Conservation (phyloP, 1,139 yeast genomes). For the Suhomyces chickasaworum region DNA sequence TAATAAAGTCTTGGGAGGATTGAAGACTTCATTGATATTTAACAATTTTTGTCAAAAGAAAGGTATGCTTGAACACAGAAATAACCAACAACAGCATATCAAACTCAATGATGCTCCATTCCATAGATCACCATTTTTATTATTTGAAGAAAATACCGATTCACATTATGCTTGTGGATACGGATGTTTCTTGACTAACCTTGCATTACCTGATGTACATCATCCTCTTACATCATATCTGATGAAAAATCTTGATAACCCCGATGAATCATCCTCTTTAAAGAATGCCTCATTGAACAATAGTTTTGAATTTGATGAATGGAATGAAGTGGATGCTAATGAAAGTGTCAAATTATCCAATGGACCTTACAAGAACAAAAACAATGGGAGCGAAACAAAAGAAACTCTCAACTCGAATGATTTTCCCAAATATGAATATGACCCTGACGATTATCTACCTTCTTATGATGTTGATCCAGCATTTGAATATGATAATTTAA, state of each 20-base stretch:
- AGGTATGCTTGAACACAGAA: conserved; percentile 48
- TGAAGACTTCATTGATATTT: conserved; percentile 58
- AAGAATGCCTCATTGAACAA: conserved; percentile 11
- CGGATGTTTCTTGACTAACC: conserved; percentile 60
- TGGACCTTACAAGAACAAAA: background rate
- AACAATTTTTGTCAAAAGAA: conserved; percentile 63
- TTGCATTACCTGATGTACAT: conserved; percentile 66
- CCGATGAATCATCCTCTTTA: background rate
- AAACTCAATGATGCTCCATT: conserved; percentile 78
- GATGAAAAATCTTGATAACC: background rate
- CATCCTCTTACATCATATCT: conserved; percentile 49
- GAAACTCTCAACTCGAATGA: background rate
- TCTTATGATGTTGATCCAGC: conserved; percentile 40
- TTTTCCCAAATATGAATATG: conserved; percentile 25
- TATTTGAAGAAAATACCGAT: conserved; percentile 51
- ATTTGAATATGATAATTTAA: conserved; percentile 55
- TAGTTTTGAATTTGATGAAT: background rate
- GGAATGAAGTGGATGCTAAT: background rate
- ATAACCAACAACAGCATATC: conserved; percentile 65
- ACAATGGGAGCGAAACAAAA: background rate
- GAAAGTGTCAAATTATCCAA: background rate
- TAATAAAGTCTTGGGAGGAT: conserved; percentile 27
- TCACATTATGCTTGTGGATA: conserved; percentile 46
- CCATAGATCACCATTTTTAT: conserved; percentile 73
- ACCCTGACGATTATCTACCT: conserved; percentile 49